phyloP scores from a whole-genome alignment of 176 grass and related monocot genomes.

The Saccharum officinarum region DNA sequence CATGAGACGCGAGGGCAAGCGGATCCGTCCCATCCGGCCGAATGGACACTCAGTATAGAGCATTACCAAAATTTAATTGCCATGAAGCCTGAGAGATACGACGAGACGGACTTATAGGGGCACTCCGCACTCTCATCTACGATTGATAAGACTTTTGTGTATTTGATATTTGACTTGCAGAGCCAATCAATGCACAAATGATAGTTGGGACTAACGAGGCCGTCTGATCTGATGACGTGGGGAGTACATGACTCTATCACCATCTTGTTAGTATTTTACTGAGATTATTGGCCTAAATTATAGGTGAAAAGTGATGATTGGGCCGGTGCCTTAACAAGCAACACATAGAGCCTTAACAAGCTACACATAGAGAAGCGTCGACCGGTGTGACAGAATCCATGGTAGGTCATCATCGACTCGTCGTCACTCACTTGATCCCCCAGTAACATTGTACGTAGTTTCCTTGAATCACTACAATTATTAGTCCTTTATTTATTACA shows the following conservation, averaged over 20 bases:
- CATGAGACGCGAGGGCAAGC: too few species aligned
- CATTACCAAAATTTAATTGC: too few species aligned
- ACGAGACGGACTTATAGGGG: too few species aligned
- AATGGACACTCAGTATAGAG: too few species aligned
- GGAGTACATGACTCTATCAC: not conserved
- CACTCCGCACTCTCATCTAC: too few species aligned
- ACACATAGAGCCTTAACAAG: not conserved
- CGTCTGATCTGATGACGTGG: not conserved
- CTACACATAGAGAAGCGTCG: too few species aligned
- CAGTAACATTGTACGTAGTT: constrained; percentile 22
- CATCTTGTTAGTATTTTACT: not conserved
- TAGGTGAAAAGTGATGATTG: not conserved
- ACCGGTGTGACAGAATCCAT: not conserved
- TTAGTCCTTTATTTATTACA: not conserved
- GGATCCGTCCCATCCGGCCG: too few species aligned
- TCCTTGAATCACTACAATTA: not conserved
- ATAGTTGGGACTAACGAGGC: not conserved
- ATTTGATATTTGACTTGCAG: constrained; percentile 3
- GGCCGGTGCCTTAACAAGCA: not conserved
- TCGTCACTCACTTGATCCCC: constrained; percentile 4
- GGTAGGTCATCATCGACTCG: not conserved
- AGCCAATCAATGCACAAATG: not conserved
- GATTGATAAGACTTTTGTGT: too few species aligned
- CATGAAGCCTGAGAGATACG: too few species aligned
- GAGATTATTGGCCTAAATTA: constrained; percentile 33